phyloP scores from a whole-genome alignment of 495 filamentous ascomycete genomes.

The Talaromyces wortmannii region DNA sequence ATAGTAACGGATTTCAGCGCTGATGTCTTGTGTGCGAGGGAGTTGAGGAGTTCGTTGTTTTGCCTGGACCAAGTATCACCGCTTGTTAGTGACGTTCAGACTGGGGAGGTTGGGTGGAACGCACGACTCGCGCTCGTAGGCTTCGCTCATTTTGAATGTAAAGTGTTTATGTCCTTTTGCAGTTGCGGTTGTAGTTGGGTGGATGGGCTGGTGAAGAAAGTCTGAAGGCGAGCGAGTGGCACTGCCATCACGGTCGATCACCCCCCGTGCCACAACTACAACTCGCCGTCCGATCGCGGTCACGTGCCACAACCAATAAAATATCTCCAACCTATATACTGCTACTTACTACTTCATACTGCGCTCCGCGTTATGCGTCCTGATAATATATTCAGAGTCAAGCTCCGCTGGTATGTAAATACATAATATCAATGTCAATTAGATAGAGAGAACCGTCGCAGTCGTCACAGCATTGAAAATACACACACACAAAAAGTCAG shows the following conservation, averaged over 20 bases:
- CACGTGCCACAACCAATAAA: no score
- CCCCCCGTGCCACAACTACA: no score
- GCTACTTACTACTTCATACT: no score
- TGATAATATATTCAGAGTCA: background rate
- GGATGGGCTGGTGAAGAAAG: background rate
- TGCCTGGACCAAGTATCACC: slow-evolving; percentile 43
- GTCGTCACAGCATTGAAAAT: background rate
- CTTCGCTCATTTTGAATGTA: slow-evolving; percentile 68
- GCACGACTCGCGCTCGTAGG: slow-evolving; percentile 87
- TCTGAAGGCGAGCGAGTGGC: no score
- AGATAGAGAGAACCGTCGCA: background rate
- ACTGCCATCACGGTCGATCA: no score
- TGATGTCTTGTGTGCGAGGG: slow-evolving; percentile 82
- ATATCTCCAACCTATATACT: no score
- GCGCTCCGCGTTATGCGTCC: no score
- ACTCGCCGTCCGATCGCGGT: no score
- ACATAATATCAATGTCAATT: background rate
- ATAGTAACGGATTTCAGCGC: slow-evolving; percentile 94
- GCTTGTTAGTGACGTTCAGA: background rate
- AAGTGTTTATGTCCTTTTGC: background rate
- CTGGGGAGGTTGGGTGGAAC: slow-evolving; percentile 2
- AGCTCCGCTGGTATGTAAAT: background rate
- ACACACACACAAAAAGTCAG: background rate
- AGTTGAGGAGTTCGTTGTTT: slow-evolving; percentile 92
- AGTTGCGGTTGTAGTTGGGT: background rate